Base-by-base conservation (phyloP, 192 early-diverging fungal species). In the Dissophora globulifera region DNA sequence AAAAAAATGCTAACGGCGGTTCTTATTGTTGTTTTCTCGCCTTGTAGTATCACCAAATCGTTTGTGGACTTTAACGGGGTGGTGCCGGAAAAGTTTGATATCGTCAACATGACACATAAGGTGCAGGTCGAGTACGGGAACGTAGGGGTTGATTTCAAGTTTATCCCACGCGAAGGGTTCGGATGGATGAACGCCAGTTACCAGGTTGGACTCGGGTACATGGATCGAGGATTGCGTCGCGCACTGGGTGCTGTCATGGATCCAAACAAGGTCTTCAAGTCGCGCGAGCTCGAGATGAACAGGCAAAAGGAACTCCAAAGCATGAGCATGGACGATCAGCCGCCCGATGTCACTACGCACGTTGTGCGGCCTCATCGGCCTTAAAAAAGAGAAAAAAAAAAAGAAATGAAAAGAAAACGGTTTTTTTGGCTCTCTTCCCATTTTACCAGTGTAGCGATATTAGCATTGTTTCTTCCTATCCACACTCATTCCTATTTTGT, bases 121-220 rank as follows among this genome's bases (percentile, higher is more conserved):
- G 90, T 98, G 22, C 79, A 96, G 50, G 96, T 98, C 13, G 97
- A 99, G 82, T 98, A 98, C 58, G 96, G 96, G 30, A 97, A 97
- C 58, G 95, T 98, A 0, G 97, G 97, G 4, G 79, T 87, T 0
- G 96, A 98, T 69, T 98, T 98, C 83, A 92, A 94, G 79, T 93
- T 86, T 72, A 91, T 98, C 20, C 92, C 94, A 0, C 86, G 93
- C 7, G 97, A 98, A 83, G 97, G 97, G 15, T 98, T 98, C 81
- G 97, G 97, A 13, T 98, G 97, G 97, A 98, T 98, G 97, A 98
- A 98, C 63, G 93, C 96, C 8, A 91, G 87, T 27, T 91, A 90
- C 78, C 91, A 94, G 79, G 86, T 95, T 8, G 95, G 95, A 17
- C 72, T 95, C 31, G 85, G 81, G 2, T 93, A 93, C 58, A 78